phyloP scores from a whole-genome alignment of 768 basidiomycete genomes.

The Tricholoma terreum region DNA sequence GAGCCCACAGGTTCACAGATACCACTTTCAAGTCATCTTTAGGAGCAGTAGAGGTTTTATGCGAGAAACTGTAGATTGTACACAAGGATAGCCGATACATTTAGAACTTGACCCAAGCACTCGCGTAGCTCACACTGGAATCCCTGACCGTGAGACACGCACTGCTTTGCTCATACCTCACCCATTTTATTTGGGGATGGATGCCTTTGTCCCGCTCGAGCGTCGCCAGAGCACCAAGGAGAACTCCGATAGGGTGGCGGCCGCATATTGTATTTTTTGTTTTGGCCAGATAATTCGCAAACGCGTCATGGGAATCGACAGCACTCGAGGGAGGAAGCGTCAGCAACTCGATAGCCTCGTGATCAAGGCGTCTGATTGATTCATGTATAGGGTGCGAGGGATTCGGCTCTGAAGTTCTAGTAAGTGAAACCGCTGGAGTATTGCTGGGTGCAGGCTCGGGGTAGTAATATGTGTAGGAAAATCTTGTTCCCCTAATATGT shows the following conservation, averaged over 20 bases:
- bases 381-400: slow-evolving; percentile 67
- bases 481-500: slow-evolving; percentile 69
- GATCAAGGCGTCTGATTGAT: slow-evolving; percentile 83
- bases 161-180: slow-evolving; percentile 92
- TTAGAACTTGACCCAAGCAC: slow-evolving; percentile 74
- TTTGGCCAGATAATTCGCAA: slow-evolving; percentile 61
- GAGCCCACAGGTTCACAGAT: slow-evolving; percentile 55
- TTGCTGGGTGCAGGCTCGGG: slow-evolving; percentile 54
- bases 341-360: slow-evolving; percentile 78
- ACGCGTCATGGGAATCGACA: slow-evolving; percentile 53
- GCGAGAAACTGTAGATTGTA: background rate
- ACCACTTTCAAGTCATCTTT: slow-evolving; percentile 36
- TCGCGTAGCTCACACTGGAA: slow-evolving; percentile 96
- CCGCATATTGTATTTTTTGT: slow-evolving; percentile 98
- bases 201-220: slow-evolving; percentile 44
- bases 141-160: slow-evolving; percentile 63
- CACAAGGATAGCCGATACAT: background rate
- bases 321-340: slow-evolving; percentile 54
- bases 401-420: slow-evolving; percentile 38
- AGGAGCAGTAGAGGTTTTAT: slow-evolving; percentile 2
- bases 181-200: slow-evolving; percentile 63
- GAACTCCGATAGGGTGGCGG: slow-evolving; percentile 90
- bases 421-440: slow-evolving; percentile 47
- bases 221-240: slow-evolving; percentile 70
- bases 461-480: slow-evolving; percentile 86